Conservation (phyloP, 495 filamentous ascomycete species). For the Lasiosphaeriaceae sp. region DNA sequence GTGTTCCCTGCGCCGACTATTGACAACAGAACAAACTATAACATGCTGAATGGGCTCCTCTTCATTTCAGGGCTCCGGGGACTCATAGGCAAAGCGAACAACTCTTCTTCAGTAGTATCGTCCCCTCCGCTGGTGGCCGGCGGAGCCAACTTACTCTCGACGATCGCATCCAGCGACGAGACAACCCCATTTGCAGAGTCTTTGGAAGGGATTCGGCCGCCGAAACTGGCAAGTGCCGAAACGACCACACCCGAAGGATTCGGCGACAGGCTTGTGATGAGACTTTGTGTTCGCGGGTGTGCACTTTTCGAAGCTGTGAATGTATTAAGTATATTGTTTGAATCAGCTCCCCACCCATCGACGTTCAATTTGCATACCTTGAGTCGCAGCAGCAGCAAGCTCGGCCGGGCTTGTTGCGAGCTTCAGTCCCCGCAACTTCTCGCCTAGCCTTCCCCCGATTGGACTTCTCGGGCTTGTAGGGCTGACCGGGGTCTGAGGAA, state of each 20-base stretch:
- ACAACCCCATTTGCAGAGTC: constrained; percentile 22
- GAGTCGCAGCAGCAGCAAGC: constrained; percentile 38
- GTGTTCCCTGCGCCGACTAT: no score
- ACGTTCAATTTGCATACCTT: constrained; percentile 35
- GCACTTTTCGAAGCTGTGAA: constrained; percentile 18
- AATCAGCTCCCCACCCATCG: not conserved
- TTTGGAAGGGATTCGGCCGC: constrained; percentile 2
- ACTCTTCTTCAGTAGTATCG: constrained; percentile 59
- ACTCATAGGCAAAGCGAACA: constrained; percentile 78
- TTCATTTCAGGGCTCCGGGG: constrained; percentile 75
- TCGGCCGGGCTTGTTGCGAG: constrained; percentile 66
- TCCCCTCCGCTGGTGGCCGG: constrained; percentile 21
- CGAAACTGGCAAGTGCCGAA: constrained; percentile 2
- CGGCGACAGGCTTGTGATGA: constrained; percentile 4
- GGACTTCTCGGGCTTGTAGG: constrained; percentile 56
- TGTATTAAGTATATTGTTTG: not conserved
- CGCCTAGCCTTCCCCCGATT: constrained; percentile 61
- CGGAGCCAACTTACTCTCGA: constrained; percentile 32
- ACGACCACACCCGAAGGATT: not conserved
- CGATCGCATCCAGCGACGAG: constrained; percentile 44
- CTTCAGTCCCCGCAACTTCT: constrained; percentile 73
- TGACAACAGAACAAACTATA: constrained; percentile 16
- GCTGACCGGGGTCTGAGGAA: constrained; percentile 23
- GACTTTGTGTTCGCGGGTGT: constrained; percentile 11
- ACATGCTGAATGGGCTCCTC: constrained; percentile 64